Conservation (phyloP, 78 protist species). For the Dictyostelium firmibasis region DNA sequence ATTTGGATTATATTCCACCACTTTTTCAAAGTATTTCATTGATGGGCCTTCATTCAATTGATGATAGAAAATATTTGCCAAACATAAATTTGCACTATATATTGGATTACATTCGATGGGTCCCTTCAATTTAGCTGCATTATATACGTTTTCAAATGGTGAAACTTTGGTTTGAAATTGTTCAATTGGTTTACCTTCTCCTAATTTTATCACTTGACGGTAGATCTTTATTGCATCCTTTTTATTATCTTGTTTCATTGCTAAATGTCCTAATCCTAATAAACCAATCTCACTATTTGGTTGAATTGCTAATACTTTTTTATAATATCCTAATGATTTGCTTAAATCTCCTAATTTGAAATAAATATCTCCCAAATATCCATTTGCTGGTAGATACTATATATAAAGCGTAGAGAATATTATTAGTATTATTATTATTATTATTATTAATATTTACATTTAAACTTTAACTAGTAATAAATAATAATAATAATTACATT, state of each 20-base stretch:
- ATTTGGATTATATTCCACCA: not conserved
- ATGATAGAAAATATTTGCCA: not conserved
- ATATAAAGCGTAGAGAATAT: too few relatives aligned
- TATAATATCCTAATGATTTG: constrained; percentile 28
- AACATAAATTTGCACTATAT: constrained; percentile 18
- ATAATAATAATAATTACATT: too few relatives aligned
- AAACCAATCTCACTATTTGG: constrained; percentile 26
- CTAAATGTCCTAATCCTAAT: constrained; percentile 37
- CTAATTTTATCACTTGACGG: constrained; percentile 1
- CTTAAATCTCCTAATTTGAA: not conserved
- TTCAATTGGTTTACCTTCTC: not conserved
- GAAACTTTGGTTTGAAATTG: not conserved
- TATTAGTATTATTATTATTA: too few relatives aligned
- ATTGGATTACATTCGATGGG: constrained; percentile 26
- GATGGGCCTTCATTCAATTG: not conserved
- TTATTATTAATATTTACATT: too few relatives aligned
- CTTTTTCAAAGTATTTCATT: not conserved
- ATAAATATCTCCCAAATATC: constrained; percentile 54
- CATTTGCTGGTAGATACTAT: constrained; percentile 58
- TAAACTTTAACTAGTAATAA: too few relatives aligned
- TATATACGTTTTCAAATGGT: too few relatives aligned
- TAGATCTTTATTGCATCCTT: constrained; percentile 20
- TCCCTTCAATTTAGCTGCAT: not conserved
- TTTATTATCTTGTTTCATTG: constrained; percentile 14
- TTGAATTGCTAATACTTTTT: not conserved